Evolutionary conservation across 208 protist species (phyloP), one percentile per base, ranked within the genome.

Genomic region (Leishmania mexicana): DNA sequence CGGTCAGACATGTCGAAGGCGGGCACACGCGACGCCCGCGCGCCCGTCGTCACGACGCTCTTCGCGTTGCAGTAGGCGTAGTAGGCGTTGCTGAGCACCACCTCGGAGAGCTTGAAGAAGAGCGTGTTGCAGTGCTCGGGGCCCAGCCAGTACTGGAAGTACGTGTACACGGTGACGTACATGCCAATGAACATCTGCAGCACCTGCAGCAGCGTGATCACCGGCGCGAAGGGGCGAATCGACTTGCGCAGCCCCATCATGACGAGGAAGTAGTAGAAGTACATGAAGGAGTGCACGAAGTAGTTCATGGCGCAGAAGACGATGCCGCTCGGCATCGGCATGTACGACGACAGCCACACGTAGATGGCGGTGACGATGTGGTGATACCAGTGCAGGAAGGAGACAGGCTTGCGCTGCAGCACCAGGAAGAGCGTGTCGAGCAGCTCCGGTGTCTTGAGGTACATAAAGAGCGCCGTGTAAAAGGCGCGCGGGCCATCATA

Each of bases 261-360:
- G 42, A 89, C 86, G 35, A 97, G 76, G 70, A 90, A 88, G 82
- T 98, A 99, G 88, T 98, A 99, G 5, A 93, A 92, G 88, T 99
- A 99, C 97, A 99, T 98, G 88, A 98, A 89, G 28, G 93, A 83
- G 87, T 99, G 98, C 21, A 99, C 96, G 42, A 19, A 57, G 47
- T 75, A 75, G 70, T 75, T 75, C 70, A 75, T 75, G 11, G 45
- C 17, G n/a, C 28, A 90, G 82, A 83, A 75, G 31, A 88, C 92
- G 81, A 89, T 89, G 47, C 85, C 81, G 77, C 83, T 85, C 19
- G 84, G 84, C 24, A 91, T 90, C 0, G 81, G 73, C 28, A 78
- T 53, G 70, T 85, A 79, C 15, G 88, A 95, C 0, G 94, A 90
- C 73, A 95, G 86, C 96, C 94, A 98, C 84, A 92, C 98, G 87